Evolutionary conservation across 1,284 basidiomycete species (phyloP), one percentile per base, ranked within the genome.

Genomic region (Mycena sp.): DNA sequence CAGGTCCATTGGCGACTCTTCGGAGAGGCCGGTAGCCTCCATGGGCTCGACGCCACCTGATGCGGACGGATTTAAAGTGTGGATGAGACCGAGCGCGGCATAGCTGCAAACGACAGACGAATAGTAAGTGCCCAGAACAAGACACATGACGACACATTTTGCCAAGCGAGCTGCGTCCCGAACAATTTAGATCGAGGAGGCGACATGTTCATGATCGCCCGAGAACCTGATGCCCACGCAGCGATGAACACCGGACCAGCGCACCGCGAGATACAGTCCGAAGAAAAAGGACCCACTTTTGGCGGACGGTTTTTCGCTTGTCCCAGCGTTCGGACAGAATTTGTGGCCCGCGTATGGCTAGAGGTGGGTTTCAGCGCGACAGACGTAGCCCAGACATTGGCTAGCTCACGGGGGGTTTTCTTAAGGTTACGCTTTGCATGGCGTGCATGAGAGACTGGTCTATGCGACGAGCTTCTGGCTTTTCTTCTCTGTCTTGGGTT

Each of bases 401-500:
- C 37, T 61, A 49, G 48, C 87, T 71, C 74, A 92, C 92, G 82
- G 70, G 89, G 88, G 71, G 85, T 89, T 77, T 93, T 93, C 72
- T 90, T 93, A 61, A 93, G 82, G 68, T 91, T 88, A 70, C 87
- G 87, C 72, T 91, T 89, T 38, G 89, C 89, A 72, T 84, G 83
- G 57, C 81, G 83, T 19, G 91, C 90, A 68, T 90, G 89, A 45
- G 88, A 88, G 54, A 94, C 85, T 19, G 89, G 80, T 68, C 80
- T 87, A 73, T 94, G 84, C 10, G 87, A 81, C 23, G 87, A 86
- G 49, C 93, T 94, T 35, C 90, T 88, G 53, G 85, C 75, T 79
- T 96, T 96, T 66, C 90, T 85, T 65, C 93, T 85, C 79, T 98
- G 96, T 63, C 95, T 87, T 70, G 96, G 96, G 77, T 97, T 98